Percentiles rank a stretch among this genome's conserved stretches.
Evolutionary conservation across 2,329 filamentous ascomycete species (phyloP).

Genomic region (Blastomyces gilchristii): DNA sequence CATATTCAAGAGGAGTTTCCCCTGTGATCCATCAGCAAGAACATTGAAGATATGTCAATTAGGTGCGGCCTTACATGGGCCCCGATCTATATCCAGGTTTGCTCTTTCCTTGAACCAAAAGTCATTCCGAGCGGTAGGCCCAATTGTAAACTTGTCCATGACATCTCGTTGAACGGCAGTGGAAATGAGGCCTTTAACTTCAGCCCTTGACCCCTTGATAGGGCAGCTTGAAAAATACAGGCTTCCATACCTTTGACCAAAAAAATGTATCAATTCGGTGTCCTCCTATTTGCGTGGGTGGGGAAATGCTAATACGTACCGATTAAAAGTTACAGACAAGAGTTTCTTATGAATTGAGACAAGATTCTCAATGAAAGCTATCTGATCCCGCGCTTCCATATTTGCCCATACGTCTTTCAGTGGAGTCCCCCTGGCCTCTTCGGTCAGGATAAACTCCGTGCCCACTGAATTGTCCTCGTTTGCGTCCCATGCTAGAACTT

Average conservation of each 20-base stretch:
- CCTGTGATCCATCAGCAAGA: not conserved
- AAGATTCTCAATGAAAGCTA: slow-evolving; percentile 8
- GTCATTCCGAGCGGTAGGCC: slow-evolving; percentile 14
- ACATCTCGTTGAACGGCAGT: not conserved
- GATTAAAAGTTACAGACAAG: not conserved
- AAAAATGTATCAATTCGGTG: not conserved
- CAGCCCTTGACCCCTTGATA: slow-evolving; percentile 13
- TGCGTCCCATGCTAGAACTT: slow-evolving; percentile 3
- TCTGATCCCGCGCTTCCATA: slow-evolving; percentile 11
- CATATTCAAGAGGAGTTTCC: not conserved
- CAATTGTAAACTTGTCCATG: not conserved
- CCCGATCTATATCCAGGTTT: slow-evolving; percentile 16
- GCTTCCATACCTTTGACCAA: not conserved
- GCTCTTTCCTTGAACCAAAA: slow-evolving; percentile 17
- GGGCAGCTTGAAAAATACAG: not conserved
- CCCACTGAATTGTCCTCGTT: not conserved
- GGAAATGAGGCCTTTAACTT: slow-evolving; percentile 7
- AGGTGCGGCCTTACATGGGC: slow-evolving; percentile 15
- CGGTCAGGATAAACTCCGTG: slow-evolving; percentile 5
- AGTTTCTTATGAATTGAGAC: slow-evolving; percentile 13
- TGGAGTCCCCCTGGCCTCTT: not conserved
- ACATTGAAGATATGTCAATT: not conserved
- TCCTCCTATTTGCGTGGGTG: not conserved
- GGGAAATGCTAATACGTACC: not conserved
- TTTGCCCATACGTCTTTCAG: slow-evolving; percentile 5